Base-by-base conservation (phyloP, 2,329 filamentous ascomycete species). In the Exophiala viscosa region DNA sequence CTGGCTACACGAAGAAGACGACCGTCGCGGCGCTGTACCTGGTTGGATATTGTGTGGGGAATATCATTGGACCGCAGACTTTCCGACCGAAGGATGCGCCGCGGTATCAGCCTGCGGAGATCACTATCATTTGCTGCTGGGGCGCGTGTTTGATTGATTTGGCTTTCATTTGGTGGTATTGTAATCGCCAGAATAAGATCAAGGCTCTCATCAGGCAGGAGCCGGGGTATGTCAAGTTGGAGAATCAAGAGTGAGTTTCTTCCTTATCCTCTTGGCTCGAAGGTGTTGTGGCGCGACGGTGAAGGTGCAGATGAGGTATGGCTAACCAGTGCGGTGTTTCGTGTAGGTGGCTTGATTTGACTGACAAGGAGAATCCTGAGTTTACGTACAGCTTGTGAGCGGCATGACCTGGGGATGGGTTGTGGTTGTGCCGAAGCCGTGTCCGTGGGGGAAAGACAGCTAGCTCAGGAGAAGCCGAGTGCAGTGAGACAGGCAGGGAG, bases 311-410 rank as follows among this genome's bases (percentile, higher is more conserved):
- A 5, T 18, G 11, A 15, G n/a, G 14, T 14, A 8, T 14, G 14
- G 28, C 39, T 43, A 23, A 39, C 17, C 14, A 28, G 32, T 33
- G 7, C 6, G 35, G 17, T 45, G 14, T n/a, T 18, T 28, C 28
- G 38, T 14, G 15, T 39, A 61, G 59, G 32, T 63, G 80, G 69
- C 71, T 82, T 51, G 83, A 87, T 64, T 66, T 87, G 57, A 87
- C 83, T 3, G 84, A 87, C 63, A 69, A 74, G 50, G 84, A 87
- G 71, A 87, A 85, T 55, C 70, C 74, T 1, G 79, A 86, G 64
- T 86, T 87, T 63, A 67, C 79, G 0, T 87, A 87, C 64, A 76
- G 74, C 15, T 55, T 83, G 43, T 81, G 70, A 66, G n/a, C n/a
- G n/a, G n/a, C n/a, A 28, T 15, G 15, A 8, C 23, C 13, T 3